A percentile compares a stretch with the other conserved stretches of the same genome.
These are phyloP conservation scores for Pelargonium australe DNA, from an alignment of 441 rosid species.

Conservation along the genomic window DNA sequence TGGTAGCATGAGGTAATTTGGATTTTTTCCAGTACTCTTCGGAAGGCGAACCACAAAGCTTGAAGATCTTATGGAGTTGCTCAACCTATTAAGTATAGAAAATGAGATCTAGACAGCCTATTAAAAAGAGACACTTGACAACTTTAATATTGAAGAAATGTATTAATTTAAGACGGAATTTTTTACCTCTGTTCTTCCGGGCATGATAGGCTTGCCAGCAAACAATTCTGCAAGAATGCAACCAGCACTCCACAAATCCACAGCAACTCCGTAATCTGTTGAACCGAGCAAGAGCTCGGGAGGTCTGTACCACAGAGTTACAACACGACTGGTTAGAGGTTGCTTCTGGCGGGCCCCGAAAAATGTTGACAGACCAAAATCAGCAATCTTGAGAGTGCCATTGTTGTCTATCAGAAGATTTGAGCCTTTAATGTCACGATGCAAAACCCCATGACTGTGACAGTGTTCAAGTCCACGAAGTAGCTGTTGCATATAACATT, in stretches of 20 bases:
- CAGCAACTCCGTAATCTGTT: conserved; percentile 73
- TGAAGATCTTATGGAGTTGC: conserved; percentile 92
- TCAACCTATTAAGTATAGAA: conserved; percentile 58
- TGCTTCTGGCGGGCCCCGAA: conserved; percentile 62
- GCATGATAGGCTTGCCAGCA: conserved; percentile 97
- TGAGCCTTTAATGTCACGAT: conserved; percentile 92
- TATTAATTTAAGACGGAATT: too few relatives aligned
- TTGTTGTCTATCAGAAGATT: conserved; percentile 82
- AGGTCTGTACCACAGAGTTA: conserved; percentile 98
- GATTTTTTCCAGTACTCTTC: conserved; percentile 95
- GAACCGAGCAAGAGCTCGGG: conserved; percentile 96
- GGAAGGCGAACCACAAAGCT: conserved; percentile 90
- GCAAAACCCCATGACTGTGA: conserved; percentile 76
- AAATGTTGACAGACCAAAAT: conserved; percentile 85
- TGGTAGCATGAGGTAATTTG: conserved; percentile 86
- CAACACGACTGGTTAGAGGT: conserved; percentile 89
- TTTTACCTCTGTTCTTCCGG: conserved; percentile 96
- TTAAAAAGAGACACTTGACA: background rate
- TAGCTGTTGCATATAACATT: conserved; percentile 87
- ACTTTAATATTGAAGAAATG: background rate
- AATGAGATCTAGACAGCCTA: background rate
- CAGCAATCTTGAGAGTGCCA: conserved; percentile 86
- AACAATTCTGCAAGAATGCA: conserved; percentile 93
- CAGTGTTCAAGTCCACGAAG: conserved; percentile 83
- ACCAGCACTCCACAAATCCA: conserved; percentile 95